Percentiles rank a stretch among this genome's conserved stretches.
phyloP scores from a whole-genome alignment of 768 basidiomycete genomes.

The Tephrocybe sp. region DNA sequence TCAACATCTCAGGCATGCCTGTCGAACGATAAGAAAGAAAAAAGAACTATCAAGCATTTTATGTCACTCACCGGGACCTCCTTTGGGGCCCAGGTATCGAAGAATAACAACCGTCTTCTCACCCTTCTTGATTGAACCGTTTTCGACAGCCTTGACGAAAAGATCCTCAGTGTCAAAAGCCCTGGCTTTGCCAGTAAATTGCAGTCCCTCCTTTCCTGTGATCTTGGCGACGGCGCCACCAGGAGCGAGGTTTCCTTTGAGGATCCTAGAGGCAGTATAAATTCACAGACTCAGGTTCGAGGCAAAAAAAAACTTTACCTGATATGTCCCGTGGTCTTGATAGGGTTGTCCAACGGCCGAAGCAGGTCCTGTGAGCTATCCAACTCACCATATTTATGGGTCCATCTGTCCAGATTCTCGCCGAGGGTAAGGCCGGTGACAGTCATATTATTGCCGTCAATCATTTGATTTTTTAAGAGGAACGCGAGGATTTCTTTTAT shows the following conservation, averaged over 20 bases:
- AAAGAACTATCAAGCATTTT: slow-evolving; percentile 10
- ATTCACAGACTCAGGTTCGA: slow-evolving; percentile 11
- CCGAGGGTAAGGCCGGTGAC: slow-evolving; percentile 89
- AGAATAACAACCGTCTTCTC: slow-evolving; percentile 97
- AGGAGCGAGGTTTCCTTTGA: slow-evolving; percentile 90
- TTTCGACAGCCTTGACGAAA: slow-evolving; percentile 86
- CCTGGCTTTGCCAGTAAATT: slow-evolving; percentile 89
- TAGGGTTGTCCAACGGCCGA: slow-evolving; percentile 81
- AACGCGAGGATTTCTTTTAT: slow-evolving; percentile 77
- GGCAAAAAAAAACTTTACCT: slow-evolving; percentile 47
- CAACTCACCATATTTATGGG: slow-evolving; percentile 74
- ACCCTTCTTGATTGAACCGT: slow-evolving; percentile 84
- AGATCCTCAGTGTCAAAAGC: slow-evolving; percentile 90
- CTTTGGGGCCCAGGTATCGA: slow-evolving; percentile 95
- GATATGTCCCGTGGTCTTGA: slow-evolving; percentile 89
- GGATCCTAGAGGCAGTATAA: slow-evolving; percentile 54
- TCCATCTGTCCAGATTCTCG: slow-evolving; percentile 92
- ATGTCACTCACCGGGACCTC: slow-evolving; percentile 79
- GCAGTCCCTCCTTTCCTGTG: slow-evolving; percentile 91
- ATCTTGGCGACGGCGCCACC: slow-evolving; percentile 97
- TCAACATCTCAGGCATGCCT: slow-evolving; percentile 99
- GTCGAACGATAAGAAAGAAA: slow-evolving; percentile 21
- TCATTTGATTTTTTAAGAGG: slow-evolving; percentile 81
- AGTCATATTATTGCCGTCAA: slow-evolving; percentile 89
- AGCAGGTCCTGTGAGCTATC: slow-evolving; percentile 81